Conservation (phyloP, 2,329 filamentous ascomycete genomes). For the Macrophomina tecta region DNA sequence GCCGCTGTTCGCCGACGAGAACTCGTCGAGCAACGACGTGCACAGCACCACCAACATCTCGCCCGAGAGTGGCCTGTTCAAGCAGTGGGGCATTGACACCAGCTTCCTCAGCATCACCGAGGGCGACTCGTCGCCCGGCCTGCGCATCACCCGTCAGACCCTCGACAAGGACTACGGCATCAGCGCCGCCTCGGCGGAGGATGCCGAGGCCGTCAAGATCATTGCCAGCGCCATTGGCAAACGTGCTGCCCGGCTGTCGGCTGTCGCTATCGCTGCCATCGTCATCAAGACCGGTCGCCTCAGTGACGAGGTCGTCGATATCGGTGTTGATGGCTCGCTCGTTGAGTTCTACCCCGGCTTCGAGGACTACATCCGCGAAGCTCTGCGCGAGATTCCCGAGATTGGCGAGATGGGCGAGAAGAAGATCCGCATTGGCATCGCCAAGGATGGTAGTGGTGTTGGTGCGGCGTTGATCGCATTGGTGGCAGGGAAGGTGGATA, state of each 20-base stretch:
- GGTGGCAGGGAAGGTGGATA: conserved; percentile 68
- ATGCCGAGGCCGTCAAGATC: conserved; percentile 85
- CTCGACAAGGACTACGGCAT: conserved; percentile 79
- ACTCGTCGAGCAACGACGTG: conserved; percentile 72
- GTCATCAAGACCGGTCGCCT: conserved; percentile 81
- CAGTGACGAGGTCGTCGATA: conserved; percentile 73
- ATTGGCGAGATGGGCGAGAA: conserved; percentile 81
- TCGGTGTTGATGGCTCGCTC: conserved; percentile 92
- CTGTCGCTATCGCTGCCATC: conserved; percentile 84
- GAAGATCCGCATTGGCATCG: conserved; percentile 90
- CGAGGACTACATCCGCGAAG: conserved; percentile 84
- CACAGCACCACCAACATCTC: conserved; percentile 73
- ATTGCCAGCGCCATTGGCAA: conserved; percentile 84
- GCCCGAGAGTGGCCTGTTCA: conserved; percentile 70
- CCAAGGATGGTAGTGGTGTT: conserved; percentile 95
- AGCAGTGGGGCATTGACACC: conserved; percentile 89
- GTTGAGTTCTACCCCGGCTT: conserved; percentile 97
- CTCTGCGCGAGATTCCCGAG: conserved; percentile 74
- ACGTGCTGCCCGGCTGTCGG: conserved; percentile 84
- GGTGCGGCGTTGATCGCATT: conserved; percentile 94
- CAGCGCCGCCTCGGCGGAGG: conserved; percentile 76
- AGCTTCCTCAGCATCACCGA: conserved; percentile 87
- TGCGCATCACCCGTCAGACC: conserved; percentile 75
- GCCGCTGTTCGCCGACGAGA: conserved; percentile 76
- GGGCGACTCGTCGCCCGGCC: conserved; percentile 74